phyloP scores from a whole-genome alignment of 2,329 filamentous ascomycete genomes.

The Bisporella sp. region DNA sequence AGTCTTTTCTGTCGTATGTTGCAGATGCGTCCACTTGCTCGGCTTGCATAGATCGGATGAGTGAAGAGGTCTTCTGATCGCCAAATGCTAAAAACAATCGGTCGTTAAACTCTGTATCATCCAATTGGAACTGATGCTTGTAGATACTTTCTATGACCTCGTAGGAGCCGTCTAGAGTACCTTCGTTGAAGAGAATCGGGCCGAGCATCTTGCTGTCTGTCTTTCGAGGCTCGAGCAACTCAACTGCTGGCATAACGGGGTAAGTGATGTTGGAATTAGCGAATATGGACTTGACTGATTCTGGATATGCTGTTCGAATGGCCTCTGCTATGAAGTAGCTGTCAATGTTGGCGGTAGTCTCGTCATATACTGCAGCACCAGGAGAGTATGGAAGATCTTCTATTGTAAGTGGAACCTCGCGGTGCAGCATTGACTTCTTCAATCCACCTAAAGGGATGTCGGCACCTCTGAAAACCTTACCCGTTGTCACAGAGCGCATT shows the following conservation, averaged over 20 bases:
- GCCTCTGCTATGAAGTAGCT: background rate
- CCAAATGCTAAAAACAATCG: constrained; percentile 3
- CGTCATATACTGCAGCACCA: background rate
- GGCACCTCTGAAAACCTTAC: background rate
- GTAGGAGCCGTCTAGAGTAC: background rate
- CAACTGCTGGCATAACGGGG: background rate
- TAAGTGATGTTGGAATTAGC: background rate
- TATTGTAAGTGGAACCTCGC: constrained; percentile 1
- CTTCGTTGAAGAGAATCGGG: background rate
- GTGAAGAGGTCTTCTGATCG: constrained; percentile 4
- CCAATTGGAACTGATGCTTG: background rate
- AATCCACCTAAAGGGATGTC: background rate
- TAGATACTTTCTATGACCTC: background rate
- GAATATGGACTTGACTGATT: constrained; percentile 1
- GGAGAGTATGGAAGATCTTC: constrained; percentile 1
- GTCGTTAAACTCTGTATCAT: constrained; percentile 2
- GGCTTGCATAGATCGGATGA: constrained; percentile 1
- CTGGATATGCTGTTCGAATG: constrained; percentile 1
- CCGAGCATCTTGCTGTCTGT: background rate
- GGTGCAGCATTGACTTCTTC: constrained; percentile 1
- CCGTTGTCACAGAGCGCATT: background rate
- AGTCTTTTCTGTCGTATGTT: constrained; percentile 6
- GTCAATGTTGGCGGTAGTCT: background rate
- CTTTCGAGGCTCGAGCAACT: constrained; percentile 2
- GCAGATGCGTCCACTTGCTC: constrained; percentile 2